Conservation (phyloP, 2,329 filamentous ascomycete species). For the Xylariales sp. region DNA sequence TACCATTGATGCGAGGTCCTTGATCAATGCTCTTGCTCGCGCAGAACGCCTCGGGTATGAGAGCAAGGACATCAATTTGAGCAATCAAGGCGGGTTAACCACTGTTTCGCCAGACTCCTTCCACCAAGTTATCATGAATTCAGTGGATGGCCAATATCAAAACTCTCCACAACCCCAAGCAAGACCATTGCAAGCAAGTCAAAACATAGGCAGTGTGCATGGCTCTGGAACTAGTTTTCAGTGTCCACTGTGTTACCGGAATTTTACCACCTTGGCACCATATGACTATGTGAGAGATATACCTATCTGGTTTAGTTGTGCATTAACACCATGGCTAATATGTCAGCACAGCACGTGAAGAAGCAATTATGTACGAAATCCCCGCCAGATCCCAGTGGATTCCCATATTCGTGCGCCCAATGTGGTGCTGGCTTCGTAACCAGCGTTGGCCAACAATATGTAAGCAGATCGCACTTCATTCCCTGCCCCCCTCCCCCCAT, state of each 20-base stretch:
- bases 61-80: constrained; percentile 40
- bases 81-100: too few relatives aligned
- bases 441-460: constrained; percentile 35
- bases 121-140: too few relatives aligned
- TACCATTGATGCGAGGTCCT: constrained; percentile 48
- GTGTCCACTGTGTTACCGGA: constrained; percentile 23
- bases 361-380: constrained; percentile 27
- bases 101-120: too few relatives aligned
- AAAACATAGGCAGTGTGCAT: too few relatives aligned
- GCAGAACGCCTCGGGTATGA: constrained; percentile 56
- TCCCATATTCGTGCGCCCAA: constrained; percentile 35
- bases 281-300: constrained; percentile 25
- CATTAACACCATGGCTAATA: too few relatives aligned
- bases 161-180: too few relatives aligned
- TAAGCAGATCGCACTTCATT: too few relatives aligned
- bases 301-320: too few relatives aligned
- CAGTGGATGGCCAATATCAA: too few relatives aligned
- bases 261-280: constrained; percentile 15
- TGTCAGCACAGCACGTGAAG: constrained; percentile 26
- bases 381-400: constrained; percentile 17
- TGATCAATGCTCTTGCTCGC: constrained; percentile 53
- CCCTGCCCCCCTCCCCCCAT: background rate
- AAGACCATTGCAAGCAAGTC: too few relatives aligned
- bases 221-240: too few relatives aligned
- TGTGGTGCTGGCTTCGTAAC: constrained; percentile 43